A percentile compares a stretch with the other conserved stretches of the same genome.
Conservation (phyloP, 2,329 filamentous ascomycete genomes). For the Penicillium brasilianum region DNA sequence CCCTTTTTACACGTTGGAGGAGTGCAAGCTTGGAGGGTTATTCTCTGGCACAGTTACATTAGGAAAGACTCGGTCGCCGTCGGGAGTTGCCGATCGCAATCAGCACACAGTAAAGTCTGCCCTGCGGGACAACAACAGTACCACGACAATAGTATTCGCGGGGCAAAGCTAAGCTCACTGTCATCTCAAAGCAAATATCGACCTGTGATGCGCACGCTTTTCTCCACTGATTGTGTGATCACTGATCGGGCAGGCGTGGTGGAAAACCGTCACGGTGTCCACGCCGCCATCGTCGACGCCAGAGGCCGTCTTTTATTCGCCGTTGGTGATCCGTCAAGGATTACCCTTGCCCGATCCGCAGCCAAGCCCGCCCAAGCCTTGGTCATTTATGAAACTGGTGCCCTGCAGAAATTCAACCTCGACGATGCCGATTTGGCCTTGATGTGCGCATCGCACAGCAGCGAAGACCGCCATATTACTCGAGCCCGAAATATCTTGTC, state of each 20-base stretch:
- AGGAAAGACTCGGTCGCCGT: neutral
- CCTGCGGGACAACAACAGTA: neutral
- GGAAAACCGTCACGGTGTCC: conserved; percentile 53
- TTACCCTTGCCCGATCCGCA: conserved; percentile 53
- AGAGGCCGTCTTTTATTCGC: conserved; percentile 46
- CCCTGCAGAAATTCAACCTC: conserved; percentile 44
- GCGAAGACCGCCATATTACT: conserved; percentile 48
- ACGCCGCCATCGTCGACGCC: conserved; percentile 50
- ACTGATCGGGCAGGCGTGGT: conserved; percentile 46
- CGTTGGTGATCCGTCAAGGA: conserved; percentile 48
- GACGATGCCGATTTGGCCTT: conserved; percentile 52
- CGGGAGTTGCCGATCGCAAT: conserved; percentile 7
- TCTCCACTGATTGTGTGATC: conserved; percentile 39
- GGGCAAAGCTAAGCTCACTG: neutral
- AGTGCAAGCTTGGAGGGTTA: neutral
- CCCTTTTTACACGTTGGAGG: neutral
- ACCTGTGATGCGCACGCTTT: conserved; percentile 10
- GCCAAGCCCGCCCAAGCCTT: conserved; percentile 55
- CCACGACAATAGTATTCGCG: neutral
- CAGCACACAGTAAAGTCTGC: conserved; percentile 3
- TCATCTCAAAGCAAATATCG: neutral
- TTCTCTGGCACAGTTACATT: neutral
- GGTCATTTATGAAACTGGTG: conserved; percentile 51
- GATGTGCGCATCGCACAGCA: conserved; percentile 56
- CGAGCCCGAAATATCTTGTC: conserved; percentile 48